A percentile compares a stretch with the other conserved stretches of the same genome.
These are phyloP conservation scores for Byssoonygena ceratinophila DNA, from an alignment of 2,329 filamentous ascomycete genomes.

Conservation along the genomic window DNA sequence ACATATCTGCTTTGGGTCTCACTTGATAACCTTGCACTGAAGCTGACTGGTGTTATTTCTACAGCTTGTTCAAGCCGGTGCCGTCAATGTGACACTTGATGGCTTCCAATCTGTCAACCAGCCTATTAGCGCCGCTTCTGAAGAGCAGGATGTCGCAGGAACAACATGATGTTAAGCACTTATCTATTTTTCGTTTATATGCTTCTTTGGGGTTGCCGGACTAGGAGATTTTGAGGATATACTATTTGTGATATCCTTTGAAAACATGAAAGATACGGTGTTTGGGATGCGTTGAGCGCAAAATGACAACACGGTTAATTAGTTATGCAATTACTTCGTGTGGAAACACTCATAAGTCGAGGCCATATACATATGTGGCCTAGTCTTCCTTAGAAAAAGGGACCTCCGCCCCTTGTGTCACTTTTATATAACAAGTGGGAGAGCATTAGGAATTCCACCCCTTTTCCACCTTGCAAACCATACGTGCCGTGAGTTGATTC, in stretches of 20 bases:
- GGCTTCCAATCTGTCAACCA: conserved; percentile 57
- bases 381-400: no score
- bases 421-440: no score
- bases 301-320: no score
- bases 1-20: background rate
- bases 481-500: no score
- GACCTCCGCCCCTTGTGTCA: no score
- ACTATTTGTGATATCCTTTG: background rate
- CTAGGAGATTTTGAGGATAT: background rate
- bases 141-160: background rate
- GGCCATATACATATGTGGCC: no score
- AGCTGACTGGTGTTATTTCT: conserved; percentile 13
- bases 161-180: background rate
- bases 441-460: no score
- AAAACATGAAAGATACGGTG: background rate
- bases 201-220: background rate
- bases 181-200: background rate
- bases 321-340: no score
- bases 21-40: background rate
- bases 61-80: conserved; percentile 84
- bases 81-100: conserved; percentile 74
- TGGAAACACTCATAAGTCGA: no score
- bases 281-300: no score
- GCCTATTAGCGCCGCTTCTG: background rate
- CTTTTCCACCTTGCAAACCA: no score